A percentile compares a stretch with the other conserved stretches of the same genome.
phyloP scores from a whole-genome alignment of 306 rosid species.

The Acacia melanoxylon region DNA sequence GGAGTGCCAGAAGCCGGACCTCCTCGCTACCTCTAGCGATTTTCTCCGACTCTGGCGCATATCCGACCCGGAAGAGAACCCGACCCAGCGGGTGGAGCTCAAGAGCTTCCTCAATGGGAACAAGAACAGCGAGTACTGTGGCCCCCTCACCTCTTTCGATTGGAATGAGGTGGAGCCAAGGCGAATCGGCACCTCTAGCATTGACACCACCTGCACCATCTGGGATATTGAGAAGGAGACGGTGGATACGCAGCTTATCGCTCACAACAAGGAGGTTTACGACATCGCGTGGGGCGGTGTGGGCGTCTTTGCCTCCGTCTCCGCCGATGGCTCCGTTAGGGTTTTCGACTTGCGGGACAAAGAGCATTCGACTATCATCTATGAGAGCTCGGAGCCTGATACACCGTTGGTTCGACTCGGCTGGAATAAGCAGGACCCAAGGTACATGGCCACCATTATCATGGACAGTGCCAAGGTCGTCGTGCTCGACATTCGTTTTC shows the following conservation, averaged over 20 bases:
- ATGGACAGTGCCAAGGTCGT: slow-evolving; percentile 96
- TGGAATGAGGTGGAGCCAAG: slow-evolving; percentile 97
- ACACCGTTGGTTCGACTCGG: slow-evolving; percentile 89
- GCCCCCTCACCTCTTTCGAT: slow-evolving; percentile 90
- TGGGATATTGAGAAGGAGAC: slow-evolving; percentile 98
- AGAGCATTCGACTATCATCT: slow-evolving; percentile 93
- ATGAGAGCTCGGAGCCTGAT: slow-evolving; percentile 93
- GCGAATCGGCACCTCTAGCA: slow-evolving; percentile 97
- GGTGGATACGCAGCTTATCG: slow-evolving; percentile 90
- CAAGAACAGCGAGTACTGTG: slow-evolving; percentile 91
- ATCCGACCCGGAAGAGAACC: slow-evolving; percentile 48
- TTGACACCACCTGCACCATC: slow-evolving; percentile 93
- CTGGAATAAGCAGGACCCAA: slow-evolving; percentile 98
- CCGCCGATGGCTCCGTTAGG: slow-evolving; percentile 94
- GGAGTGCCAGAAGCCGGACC: slow-evolving; percentile 93
- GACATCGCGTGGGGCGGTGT: slow-evolving; percentile 99
- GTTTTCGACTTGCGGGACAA: slow-evolving; percentile 94
- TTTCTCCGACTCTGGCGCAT: slow-evolving; percentile 90
- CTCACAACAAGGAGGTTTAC: slow-evolving; percentile 94
- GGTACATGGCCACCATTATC: slow-evolving; percentile 95
- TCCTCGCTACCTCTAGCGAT: slow-evolving; percentile 90
- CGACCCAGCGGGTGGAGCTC: slow-evolving; percentile 53
- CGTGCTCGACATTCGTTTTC: slow-evolving; percentile 95
- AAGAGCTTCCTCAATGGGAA: slow-evolving; percentile 83
- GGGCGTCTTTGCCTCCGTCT: slow-evolving; percentile 95